phyloP scores from a whole-genome alignment of 179 eudicot genomes.

The Beta corolliflora region DNA sequence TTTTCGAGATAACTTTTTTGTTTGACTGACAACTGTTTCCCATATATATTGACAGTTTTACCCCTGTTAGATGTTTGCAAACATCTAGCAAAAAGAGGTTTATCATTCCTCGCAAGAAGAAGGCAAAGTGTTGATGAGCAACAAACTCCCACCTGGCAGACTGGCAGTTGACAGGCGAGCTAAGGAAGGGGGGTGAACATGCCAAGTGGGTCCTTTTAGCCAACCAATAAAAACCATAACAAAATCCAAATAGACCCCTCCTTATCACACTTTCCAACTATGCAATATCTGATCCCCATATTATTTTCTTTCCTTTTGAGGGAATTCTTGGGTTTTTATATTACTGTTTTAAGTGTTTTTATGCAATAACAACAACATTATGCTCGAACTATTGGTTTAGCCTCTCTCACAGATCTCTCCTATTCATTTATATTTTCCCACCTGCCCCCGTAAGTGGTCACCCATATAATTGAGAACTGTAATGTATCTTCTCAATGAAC shows the following conservation, averaged over 20 bases:
- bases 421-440: conserved; percentile 1
- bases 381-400: conserved; percentile 38
- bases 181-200: conserved; percentile 33
- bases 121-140: conserved; percentile 10
- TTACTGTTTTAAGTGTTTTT: not conserved
- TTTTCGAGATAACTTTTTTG: too few relatives aligned
- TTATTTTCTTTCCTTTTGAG: conserved; percentile 22
- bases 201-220: conserved; percentile 32
- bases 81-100: too few relatives aligned
- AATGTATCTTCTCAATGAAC: conserved; percentile 4
- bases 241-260: conserved; percentile 21
- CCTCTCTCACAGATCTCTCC: conserved; percentile 41
- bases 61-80: too few relatives aligned
- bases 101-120: too few relatives aligned
- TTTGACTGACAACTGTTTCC: too few relatives aligned
- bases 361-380: conserved; percentile 26
- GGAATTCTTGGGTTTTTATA: conserved; percentile 17
- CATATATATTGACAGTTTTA: too few relatives aligned
- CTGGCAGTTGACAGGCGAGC: not conserved
- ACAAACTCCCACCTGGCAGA: conserved; percentile 30
- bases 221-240: conserved; percentile 22
- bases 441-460: conserved; percentile 25
- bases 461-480: conserved; percentile 10
- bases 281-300: conserved; percentile 29
- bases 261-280: conserved; percentile 27